A percentile compares a stretch with the other conserved stretches of the same genome.
Conservation (phyloP, 2,329 filamentous ascomycete genomes). For the Hirsutella minnesotensis region DNA sequence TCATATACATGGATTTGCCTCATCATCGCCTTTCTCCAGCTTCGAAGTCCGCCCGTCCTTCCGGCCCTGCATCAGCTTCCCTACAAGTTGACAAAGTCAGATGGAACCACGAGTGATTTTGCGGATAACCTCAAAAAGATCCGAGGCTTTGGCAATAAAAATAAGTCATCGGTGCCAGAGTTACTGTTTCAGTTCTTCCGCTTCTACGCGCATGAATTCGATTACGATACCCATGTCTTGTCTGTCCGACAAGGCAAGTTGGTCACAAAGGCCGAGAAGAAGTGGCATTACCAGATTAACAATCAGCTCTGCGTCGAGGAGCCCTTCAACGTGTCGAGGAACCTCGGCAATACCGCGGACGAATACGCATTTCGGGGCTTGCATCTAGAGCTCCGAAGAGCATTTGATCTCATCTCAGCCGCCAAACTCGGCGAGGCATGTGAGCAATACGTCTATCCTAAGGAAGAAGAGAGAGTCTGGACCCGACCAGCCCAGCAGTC, state of each 20-base stretch:
- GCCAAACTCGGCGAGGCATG: constrained; percentile 75
- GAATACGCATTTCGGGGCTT: constrained; percentile 88
- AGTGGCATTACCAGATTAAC: constrained; percentile 69
- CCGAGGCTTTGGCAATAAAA: constrained; percentile 61
- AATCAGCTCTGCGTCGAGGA: constrained; percentile 92
- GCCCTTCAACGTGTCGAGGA: constrained; percentile 81
- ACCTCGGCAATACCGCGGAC: constrained; percentile 92
- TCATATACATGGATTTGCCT: constrained; percentile 99
- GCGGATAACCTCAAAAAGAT: constrained; percentile 75
- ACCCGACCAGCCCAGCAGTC: constrained; percentile 43
- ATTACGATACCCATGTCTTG: constrained; percentile 74
- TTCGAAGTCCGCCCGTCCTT: constrained; percentile 70
- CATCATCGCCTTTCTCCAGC: constrained; percentile 92
- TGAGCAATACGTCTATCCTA: constrained; percentile 78
- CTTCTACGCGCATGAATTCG: constrained; percentile 85
- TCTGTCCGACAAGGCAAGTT: constrained; percentile 75
- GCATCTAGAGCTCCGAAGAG: constrained; percentile 77
- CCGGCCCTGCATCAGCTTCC: constrained; percentile 69
- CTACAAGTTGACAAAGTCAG: constrained; percentile 35
- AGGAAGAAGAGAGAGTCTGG: constrained; percentile 59
- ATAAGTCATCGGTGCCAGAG: constrained; percentile 71
- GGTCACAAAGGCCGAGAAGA: constrained; percentile 73
- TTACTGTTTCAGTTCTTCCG: constrained; percentile 94
- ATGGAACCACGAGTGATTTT: constrained; percentile 64
- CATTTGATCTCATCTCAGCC: constrained; percentile 70